phyloP scores from a whole-genome alignment of 1,139 yeast species.

The Debaryomyces nepalensis region DNA sequence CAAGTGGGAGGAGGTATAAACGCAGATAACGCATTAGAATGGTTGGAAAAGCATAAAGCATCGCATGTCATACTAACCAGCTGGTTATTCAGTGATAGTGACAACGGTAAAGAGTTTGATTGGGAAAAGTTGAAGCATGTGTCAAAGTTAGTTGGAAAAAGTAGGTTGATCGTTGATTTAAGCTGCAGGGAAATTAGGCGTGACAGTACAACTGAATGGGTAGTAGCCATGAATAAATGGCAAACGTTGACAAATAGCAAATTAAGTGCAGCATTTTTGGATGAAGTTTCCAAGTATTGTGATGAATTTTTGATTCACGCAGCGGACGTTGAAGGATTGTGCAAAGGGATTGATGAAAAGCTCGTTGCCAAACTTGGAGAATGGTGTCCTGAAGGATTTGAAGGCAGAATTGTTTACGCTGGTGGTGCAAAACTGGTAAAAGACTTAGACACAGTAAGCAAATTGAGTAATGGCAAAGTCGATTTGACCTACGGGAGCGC shows the following conservation, averaged over 20 bases:
- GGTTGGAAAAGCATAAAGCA: slow-evolving; percentile 72
- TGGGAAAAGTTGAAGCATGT: slow-evolving; percentile 56
- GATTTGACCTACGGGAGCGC: slow-evolving; percentile 94
- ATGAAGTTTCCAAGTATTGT: slow-evolving; percentile 63
- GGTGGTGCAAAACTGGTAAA: slow-evolving; percentile 86
- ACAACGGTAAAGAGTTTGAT: slow-evolving; percentile 51
- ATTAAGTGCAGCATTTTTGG: slow-evolving; percentile 58
- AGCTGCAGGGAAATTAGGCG: slow-evolving; percentile 69
- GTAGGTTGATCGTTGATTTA: slow-evolving; percentile 80
- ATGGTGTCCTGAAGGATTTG: slow-evolving; percentile 68
- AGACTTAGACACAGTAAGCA: slow-evolving; percentile 69
- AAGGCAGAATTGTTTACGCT: slow-evolving; percentile 85
- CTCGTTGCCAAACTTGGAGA: slow-evolving; percentile 72
- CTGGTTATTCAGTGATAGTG: slow-evolving; percentile 72
- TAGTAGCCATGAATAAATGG: slow-evolving; percentile 97
- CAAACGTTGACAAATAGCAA: slow-evolving; percentile 78
- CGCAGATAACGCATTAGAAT: slow-evolving; percentile 66
- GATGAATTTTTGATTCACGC: slow-evolving; percentile 92
- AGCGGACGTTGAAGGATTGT: slow-evolving; percentile 97
- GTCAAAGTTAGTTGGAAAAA: slow-evolving; percentile 59
- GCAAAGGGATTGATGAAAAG: slow-evolving; percentile 86
- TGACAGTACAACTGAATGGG: slow-evolving; percentile 54
- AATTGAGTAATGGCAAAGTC: slow-evolving; percentile 76
- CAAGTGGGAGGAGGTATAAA: slow-evolving; percentile 96
- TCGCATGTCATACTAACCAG: slow-evolving; percentile 90